Base-by-base conservation (phyloP, 2,329 filamentous ascomycete genomes). In the Rutstroemia sp. region DNA sequence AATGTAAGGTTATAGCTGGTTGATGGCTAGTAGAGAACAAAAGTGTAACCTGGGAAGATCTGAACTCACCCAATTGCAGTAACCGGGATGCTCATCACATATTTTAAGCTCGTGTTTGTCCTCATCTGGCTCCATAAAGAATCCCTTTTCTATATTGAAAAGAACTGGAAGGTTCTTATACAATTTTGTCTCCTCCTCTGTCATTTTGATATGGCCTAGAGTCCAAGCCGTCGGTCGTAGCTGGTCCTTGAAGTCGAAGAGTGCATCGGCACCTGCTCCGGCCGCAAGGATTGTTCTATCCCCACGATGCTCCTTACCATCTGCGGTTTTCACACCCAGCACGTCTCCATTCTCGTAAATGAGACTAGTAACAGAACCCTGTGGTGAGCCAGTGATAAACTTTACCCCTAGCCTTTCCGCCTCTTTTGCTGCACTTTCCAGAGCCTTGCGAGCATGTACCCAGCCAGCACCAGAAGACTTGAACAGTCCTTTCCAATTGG, bases 81-180 rank as follows among this genome's bases (percentile, higher is more conserved):
- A 82, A 3, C 79, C 79, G 0, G 79, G 78, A 57, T 81, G 78
- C 60, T 82, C 78, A 59, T 82, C 79, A 63, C 80, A 76, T 48
- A 78, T 70, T 60, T 78, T 78, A 16, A 78, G 67, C 57, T 77
- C 72, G 45, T 71, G 69, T 2, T 68, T 72, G 40, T 75, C 73
- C 38, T 71, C 74, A 46, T 76, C 74, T 0, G 75, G 75, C 53
- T 78, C 75, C 64, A 77, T 74, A 66, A 78, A 77, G 64, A 78
- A 78, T 2, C 75, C 75, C 17, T 71, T 69, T 58, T 77, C 75
- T n/a, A 75, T 72, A 44, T 76, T 74, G 62, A 75, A 77, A 54
- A 69, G 72, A 52, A 81, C 76, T 0, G 78, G 78, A 0, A 81
- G 65, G 21, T 76, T 66, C 48, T 69, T 74, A 60, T 78, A 81